Percentiles rank a stretch among this genome's conserved stretches.
These are phyloP conservation scores for Orobanche coerulescens DNA, from an alignment of 257 asterid genomes.

Conservation along the genomic window DNA sequence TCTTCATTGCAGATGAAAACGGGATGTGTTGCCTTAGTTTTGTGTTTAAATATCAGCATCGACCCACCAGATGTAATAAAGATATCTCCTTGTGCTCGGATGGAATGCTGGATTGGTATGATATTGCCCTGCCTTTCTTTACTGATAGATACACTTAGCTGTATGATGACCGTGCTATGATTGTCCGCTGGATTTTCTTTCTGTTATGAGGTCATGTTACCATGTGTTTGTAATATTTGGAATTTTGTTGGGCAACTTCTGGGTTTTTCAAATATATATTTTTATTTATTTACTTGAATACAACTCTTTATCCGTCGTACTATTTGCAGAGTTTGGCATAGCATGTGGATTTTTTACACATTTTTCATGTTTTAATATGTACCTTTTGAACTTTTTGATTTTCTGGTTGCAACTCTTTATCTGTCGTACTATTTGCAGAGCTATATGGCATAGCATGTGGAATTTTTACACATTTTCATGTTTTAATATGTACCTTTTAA, in stretches of 20 bases:
- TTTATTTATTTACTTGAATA: neutral
- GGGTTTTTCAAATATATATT: neutral
- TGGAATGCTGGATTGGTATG: constrained; percentile 99
- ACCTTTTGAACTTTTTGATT: neutral
- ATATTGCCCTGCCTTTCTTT: constrained; percentile 22
- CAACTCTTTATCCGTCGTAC: neutral
- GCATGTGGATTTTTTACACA: neutral
- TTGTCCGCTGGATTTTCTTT: neutral
- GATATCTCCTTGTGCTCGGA: constrained; percentile 99
- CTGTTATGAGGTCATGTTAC: neutral
- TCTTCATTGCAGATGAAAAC: constrained; percentile 89
- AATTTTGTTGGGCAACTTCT: neutral
- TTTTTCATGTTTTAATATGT: neutral
- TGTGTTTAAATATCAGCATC: constrained; percentile 88
- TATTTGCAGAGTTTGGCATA: neutral
- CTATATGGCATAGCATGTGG: neutral
- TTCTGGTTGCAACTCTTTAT: neutral
- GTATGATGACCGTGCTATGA: neutral
- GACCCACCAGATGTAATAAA: constrained; percentile 99
- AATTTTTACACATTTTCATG: neutral
- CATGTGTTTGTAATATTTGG: neutral
- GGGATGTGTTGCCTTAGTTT: constrained; percentile 95
- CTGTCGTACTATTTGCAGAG: neutral
- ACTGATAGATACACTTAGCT: neutral
- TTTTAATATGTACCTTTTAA: neutral